Evolutionary conservation across 495 filamentous ascomycete species (phyloP).

Genomic region (Hyaloscypha variabilis): DNA sequence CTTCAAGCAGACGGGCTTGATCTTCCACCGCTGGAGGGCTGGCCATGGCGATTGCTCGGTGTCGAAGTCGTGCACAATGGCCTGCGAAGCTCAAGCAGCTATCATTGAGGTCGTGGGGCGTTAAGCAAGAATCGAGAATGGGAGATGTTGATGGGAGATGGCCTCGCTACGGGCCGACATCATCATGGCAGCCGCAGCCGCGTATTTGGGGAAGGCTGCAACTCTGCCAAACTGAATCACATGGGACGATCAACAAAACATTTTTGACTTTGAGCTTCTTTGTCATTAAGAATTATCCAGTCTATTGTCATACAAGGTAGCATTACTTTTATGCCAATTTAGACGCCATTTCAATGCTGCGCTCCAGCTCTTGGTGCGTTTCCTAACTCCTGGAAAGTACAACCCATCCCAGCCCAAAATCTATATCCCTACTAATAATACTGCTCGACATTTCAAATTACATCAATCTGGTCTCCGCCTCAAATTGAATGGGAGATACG

Average conservation of each 20-base stretch:
- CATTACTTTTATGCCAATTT: slow-evolving; percentile 10
- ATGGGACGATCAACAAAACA: background rate
- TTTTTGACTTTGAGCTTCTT: background rate
- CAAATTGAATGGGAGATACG: no score
- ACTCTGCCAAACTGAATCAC: slow-evolving; percentile 3
- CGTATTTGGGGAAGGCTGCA: slow-evolving; percentile 18
- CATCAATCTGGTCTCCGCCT: no score
- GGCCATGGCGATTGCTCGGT: slow-evolving; percentile 41
- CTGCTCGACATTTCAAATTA: background rate
- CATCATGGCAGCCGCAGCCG: slow-evolving; percentile 9
- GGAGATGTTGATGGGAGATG: slow-evolving; percentile 16
- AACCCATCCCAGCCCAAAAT: background rate
- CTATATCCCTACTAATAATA: background rate
- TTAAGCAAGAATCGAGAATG: slow-evolving; percentile 14
- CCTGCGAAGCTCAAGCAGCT: slow-evolving; percentile 23
- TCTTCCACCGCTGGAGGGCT: slow-evolving; percentile 78
- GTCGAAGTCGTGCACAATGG: slow-evolving; percentile 18
- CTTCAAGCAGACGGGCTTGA: slow-evolving; percentile 91
- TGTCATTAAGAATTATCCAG: background rate
- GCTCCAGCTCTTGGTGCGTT: slow-evolving; percentile 30
- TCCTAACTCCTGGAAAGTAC: slow-evolving; percentile 9
- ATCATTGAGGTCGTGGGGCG: slow-evolving; percentile 28
- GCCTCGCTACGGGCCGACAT: slow-evolving; percentile 13
- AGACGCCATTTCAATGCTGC: slow-evolving; percentile 25
- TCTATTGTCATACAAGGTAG: slow-evolving; percentile 5